Conservation (phyloP, 2,329 filamentous ascomycete species). For the Orbilia oligospora region DNA sequence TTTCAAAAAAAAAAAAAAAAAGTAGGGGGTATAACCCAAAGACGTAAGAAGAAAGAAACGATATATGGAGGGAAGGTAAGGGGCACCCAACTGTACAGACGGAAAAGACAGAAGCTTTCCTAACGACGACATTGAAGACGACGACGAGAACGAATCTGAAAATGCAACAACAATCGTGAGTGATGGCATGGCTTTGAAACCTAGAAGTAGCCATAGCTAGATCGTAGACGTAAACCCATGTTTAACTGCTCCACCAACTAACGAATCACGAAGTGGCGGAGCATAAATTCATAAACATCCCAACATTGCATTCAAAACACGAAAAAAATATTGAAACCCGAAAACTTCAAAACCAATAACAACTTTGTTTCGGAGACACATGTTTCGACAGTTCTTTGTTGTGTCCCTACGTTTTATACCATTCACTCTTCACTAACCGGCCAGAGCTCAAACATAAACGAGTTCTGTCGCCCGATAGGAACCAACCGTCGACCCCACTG, state of each 20-base stretch:
- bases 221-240: conserved; percentile 18
- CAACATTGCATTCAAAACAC: conserved; percentile 13
- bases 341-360: background rate
- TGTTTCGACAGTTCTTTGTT: background rate
- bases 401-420: conserved; percentile 1
- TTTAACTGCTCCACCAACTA: conserved; percentile 20
- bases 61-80: background rate
- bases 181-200: background rate
- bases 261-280: conserved; percentile 13
- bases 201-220: conserved; percentile 3
- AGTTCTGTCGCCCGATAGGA: conserved; percentile 62
- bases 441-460: conserved; percentile 64
- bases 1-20: conserved; percentile 1
- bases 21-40: background rate
- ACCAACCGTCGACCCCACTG: conserved; percentile 64
- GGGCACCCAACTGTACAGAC: conserved; percentile 43
- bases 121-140: conserved; percentile 21
- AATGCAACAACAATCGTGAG: conserved; percentile 19
- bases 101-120: conserved; percentile 28
- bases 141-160: conserved; percentile 25
- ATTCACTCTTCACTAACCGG: conserved; percentile 62
- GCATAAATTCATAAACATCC: background rate
- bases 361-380: background rate
- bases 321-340: background rate
- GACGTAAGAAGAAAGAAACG: background rate